Conservation (phyloP, 139 green algal genomes). For the Pleodorina starrii region DNA sequence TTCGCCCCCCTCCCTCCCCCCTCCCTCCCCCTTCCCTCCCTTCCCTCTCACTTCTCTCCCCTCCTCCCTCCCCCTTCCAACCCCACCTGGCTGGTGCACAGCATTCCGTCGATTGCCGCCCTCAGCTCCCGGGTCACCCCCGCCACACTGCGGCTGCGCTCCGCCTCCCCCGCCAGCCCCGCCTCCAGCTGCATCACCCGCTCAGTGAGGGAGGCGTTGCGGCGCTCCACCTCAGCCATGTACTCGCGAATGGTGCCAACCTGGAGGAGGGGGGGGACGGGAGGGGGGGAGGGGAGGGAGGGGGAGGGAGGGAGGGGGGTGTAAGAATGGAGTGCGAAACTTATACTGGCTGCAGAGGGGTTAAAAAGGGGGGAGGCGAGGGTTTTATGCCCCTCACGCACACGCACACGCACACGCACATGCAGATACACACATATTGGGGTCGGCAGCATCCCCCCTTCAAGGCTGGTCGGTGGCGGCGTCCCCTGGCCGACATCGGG, state of each 20-base stretch:
- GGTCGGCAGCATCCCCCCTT: no score
- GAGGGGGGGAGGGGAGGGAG: background rate
- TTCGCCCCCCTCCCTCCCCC: background rate
- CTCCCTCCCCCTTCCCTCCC: no score
- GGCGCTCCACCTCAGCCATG: constrained; percentile 30
- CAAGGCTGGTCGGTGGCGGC: no score
- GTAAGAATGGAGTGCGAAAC: background rate
- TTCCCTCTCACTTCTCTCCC: no score
- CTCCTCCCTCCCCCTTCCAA: background rate
- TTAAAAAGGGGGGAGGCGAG: no score
- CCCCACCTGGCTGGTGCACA: constrained; percentile 30
- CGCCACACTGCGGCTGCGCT: constrained; percentile 4
- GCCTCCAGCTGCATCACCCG: constrained; percentile 29
- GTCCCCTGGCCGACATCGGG: no score
- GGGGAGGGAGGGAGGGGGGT: background rate
- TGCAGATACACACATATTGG: no score
- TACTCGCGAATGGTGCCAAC: constrained; percentile 28
- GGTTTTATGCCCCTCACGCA: no score
- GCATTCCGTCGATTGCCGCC: constrained; percentile 17
- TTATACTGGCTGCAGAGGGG: no score
- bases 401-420: no score
- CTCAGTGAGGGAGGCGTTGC: constrained; percentile 16
- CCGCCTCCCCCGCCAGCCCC: constrained; percentile 34
- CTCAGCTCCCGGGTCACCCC: constrained; percentile 8
- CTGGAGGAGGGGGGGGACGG: background rate